A percentile compares a stretch with the other conserved stretches of the same genome.
These are phyloP conservation scores for Zymoseptoria passerinii DNA, from an alignment of 2,329 filamentous ascomycete genomes.

Conservation along the genomic window DNA sequence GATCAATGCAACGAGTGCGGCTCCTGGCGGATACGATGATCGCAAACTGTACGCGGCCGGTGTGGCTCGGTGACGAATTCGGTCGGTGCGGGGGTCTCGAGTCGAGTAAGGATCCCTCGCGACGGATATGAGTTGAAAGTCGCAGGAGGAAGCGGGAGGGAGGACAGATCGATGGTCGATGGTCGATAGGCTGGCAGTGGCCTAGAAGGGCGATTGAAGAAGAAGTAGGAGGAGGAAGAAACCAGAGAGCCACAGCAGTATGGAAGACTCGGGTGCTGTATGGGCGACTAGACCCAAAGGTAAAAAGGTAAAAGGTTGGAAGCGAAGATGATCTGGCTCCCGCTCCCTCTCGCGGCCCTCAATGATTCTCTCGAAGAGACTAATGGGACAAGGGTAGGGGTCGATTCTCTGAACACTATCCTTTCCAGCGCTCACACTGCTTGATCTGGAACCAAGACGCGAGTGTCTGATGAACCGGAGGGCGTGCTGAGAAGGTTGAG, in stretches of 20 bases:
- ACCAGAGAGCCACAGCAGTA: neutral
- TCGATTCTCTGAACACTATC: neutral
- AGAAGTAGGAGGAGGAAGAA: neutral
- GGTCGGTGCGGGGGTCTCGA: neutral
- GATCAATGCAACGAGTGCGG: neutral
- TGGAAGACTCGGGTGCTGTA: neutral
- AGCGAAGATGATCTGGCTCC: neutral
- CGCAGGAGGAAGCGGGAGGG: neutral
- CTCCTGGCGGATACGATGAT: neutral
- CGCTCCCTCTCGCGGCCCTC: neutral
- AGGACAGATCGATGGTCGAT: neutral
- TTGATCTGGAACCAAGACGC: too few species aligned
- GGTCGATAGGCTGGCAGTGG: slow-evolving; percentile 7
- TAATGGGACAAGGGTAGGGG: neutral
- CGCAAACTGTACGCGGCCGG: neutral
- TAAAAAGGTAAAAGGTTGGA: neutral
- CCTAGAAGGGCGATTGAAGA: slow-evolving; percentile 4
- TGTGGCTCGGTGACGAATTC: neutral
- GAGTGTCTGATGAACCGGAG: neutral
- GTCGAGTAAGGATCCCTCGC: neutral
- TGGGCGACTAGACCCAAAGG: neutral
- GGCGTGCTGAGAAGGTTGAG: neutral
- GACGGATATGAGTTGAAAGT: neutral
- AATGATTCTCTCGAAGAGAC: neutral
- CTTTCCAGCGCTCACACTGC: neutral